A percentile compares a stretch with the other conserved stretches of the same genome.
These are phyloP conservation scores for Puccinia polysora DNA, from an alignment of 1,284 basidiomycete species.

Conservation along the genomic window DNA sequence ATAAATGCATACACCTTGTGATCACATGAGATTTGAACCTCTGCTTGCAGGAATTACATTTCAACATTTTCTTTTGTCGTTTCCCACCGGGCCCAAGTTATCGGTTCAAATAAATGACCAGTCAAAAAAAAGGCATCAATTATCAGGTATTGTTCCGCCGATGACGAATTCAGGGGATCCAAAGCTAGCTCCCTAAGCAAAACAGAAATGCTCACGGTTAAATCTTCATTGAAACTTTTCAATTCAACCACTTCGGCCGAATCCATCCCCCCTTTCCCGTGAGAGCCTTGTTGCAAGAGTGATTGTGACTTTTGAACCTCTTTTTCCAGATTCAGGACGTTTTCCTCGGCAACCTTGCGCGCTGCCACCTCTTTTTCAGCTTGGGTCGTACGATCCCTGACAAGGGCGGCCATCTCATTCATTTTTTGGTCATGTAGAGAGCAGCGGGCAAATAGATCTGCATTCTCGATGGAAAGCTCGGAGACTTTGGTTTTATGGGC, in stretches of 20 bases:
- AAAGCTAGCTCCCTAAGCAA: background rate
- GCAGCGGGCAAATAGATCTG: slow-evolving; percentile 37
- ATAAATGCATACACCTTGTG: slow-evolving; percentile 74
- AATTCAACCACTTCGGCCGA: slow-evolving; percentile 52
- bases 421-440: slow-evolving; percentile 51
- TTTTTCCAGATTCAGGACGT: slow-evolving; percentile 49
- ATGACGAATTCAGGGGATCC: slow-evolving; percentile 20
- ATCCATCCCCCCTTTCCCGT: slow-evolving; percentile 57
- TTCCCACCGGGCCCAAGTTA: no score
- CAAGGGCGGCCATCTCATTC: slow-evolving; percentile 52
- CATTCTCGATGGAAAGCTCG: slow-evolving; percentile 50
- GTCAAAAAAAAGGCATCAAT: slow-evolving; percentile 15
- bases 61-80: slow-evolving; percentile 66
- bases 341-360: slow-evolving; percentile 53
- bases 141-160: background rate
- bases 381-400: slow-evolving; percentile 53
- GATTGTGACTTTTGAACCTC: slow-evolving; percentile 52
- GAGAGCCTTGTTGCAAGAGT: slow-evolving; percentile 50
- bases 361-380: slow-evolving; percentile 51
- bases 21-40: slow-evolving; percentile 81
- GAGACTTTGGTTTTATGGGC: slow-evolving; percentile 55
- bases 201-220: slow-evolving; percentile 60
- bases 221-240: slow-evolving; percentile 56
- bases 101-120: no score
- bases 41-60: slow-evolving; percentile 84